These are phyloP conservation scores for Leucocoprinus sp. DNA, from an alignment of 768 basidiomycete genomes.

Conservation along the genomic window DNA sequence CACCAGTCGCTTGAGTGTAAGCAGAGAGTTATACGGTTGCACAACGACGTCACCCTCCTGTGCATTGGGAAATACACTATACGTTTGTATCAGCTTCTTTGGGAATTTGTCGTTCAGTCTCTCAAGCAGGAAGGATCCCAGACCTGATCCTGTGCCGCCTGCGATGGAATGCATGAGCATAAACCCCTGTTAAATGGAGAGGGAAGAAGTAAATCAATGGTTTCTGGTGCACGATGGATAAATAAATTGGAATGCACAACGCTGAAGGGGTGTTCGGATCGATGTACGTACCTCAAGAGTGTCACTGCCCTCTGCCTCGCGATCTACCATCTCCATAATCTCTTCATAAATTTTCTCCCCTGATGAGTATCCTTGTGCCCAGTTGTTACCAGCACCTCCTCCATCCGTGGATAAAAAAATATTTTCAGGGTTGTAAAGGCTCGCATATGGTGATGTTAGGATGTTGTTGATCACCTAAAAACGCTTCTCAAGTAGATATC, in stretches of 20 bases:
- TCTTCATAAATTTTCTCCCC: conserved; percentile 94
- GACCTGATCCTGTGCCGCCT: conserved; percentile 95
- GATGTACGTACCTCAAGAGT: conserved; percentile 69
- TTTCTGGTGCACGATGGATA: not conserved
- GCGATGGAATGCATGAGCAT: conserved; percentile 99
- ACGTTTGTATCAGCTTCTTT: conserved; percentile 98
- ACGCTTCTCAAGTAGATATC: conserved; percentile 10
- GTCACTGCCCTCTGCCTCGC: conserved; percentile 97
- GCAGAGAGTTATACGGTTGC: conserved; percentile 93
- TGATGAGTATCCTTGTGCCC: conserved; percentile 90
- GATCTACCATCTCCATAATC: conserved; percentile 97
- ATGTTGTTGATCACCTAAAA: conserved; percentile 93
- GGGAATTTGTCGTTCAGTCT: conserved; percentile 96
- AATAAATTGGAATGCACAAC: no score
- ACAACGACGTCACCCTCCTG: conserved; percentile 96
- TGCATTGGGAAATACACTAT: conserved; percentile 95
- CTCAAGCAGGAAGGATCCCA: conserved; percentile 97
- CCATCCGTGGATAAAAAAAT: conserved; percentile 95
- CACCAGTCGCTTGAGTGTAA: conserved; percentile 87
- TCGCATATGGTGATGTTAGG: conserved; percentile 77
- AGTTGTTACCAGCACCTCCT: conserved; percentile 99
- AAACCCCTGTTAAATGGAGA: conserved; percentile 66
- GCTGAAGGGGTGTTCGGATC: not conserved
- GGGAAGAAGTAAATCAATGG: not conserved
- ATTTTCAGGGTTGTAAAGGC: conserved; percentile 96